These are phyloP conservation scores for Eutypella sp. DNA, from an alignment of 2,329 filamentous ascomycete genomes.

Conservation along the genomic window DNA sequence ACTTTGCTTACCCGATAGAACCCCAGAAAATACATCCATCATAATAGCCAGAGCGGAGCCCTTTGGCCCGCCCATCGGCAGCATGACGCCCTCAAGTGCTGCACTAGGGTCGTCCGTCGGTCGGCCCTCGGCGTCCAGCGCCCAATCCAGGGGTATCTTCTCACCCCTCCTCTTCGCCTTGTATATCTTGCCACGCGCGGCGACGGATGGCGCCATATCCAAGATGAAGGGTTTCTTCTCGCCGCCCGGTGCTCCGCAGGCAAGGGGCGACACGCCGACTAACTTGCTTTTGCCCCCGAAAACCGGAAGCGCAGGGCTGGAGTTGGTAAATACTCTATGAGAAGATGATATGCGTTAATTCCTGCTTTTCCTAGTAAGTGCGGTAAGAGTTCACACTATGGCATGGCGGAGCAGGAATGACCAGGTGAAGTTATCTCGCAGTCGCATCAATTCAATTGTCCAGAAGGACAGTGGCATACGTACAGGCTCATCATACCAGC, in stretches of 20 bases:
- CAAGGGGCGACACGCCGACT: slow-evolving; percentile 69
- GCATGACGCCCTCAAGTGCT: slow-evolving; percentile 73
- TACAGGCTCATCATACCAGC: slow-evolving; percentile 60
- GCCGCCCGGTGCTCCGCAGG: slow-evolving; percentile 67
- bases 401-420: background rate
- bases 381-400: too few species aligned
- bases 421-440: too few species aligned
- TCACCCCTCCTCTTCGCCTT: slow-evolving; percentile 63
- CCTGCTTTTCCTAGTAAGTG: too few species aligned
- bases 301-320: slow-evolving; percentile 65
- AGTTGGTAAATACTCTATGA: slow-evolving; percentile 59
- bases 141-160: slow-evolving; percentile 70
- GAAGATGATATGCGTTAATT: too few species aligned
- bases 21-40: slow-evolving; percentile 87
- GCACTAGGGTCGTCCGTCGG: slow-evolving; percentile 66
- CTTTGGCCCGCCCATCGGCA: slow-evolving; percentile 82
- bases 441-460: background rate
- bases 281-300: slow-evolving; percentile 66
- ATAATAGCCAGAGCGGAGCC: slow-evolving; percentile 72
- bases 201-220: slow-evolving; percentile 69
- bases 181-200: slow-evolving; percentile 68
- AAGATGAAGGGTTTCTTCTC: slow-evolving; percentile 60
- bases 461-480: background rate
- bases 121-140: slow-evolving; percentile 64
- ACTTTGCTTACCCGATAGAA: slow-evolving; percentile 46